Evolutionary conservation across 225 moss, liverwort and hornwort species (phyloP), one percentile per base, ranked within the genome.

Genomic region (Pleurozium schreberi): DNA sequence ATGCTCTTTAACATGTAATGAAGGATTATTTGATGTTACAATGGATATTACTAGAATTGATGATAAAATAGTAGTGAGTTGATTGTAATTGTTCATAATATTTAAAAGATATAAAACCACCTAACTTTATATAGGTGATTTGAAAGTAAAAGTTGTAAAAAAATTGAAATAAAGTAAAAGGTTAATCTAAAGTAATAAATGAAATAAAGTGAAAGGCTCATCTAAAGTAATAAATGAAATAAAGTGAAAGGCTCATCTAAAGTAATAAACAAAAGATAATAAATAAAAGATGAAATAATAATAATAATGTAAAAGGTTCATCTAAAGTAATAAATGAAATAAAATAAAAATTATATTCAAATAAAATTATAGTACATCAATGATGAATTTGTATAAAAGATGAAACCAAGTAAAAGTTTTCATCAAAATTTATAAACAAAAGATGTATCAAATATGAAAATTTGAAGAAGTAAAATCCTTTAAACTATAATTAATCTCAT

Each of bases 401-500:
- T 40, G 18, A 79, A n/a, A 79, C 11, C n/a, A 58, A n/a, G 4
- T 79, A 27, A 40, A 40, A 40, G 0, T 40, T 80, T 3, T 79
- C 26, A 40, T 59, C 11, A 40, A 58, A 28, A 5, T 40, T 40
- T 18, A 27, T 16, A 26, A 38, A 6, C 12, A 9, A 58, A 17
- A 18, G 1, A 5, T 57, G 2, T 18, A 55, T n/a, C 0, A 28
- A 18, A 59, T 28, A 38, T 2, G 0, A 11, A 55, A 57, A n/a
- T n/a, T 0, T 53, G 25, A 38, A 23, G 4, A 78, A 10, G 3
- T 53, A 21, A n/a, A 53, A 38, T 13, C 9, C 38, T 57, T n/a
- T n/a, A 23, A 2, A n/a, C n/a, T 10, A 26, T n/a, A 17, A 26
- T 17, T 25, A n/a, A 26, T n/a, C 10, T 17, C 4, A 26, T 2